Evolutionary conservation across 352 stramenopile genomes (phyloP), one percentile per base, ranked within the genome.

Genomic region (Phytophthora hybrid): DNA sequence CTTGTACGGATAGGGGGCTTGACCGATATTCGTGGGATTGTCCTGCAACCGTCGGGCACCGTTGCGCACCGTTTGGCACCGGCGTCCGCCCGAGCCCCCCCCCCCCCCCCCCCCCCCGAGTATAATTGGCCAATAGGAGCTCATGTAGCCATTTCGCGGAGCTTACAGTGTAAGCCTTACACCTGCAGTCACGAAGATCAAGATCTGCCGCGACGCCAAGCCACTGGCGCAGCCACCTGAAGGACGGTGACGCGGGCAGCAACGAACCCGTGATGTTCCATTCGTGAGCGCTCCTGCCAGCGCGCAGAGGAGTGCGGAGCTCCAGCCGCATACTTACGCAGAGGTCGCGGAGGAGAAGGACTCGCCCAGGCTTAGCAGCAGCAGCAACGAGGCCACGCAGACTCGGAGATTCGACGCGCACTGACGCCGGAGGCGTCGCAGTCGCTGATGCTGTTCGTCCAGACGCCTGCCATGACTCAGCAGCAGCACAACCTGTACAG

Each of bases 151-250:
- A 31, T 31, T 31, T 31, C 26, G 26, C 98, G 0, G 23, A 26
- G 23, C 23, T 26, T 26, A 26, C 23, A 26, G 23, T 26, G 23
- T 26, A 26, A 26, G 23, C 23, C 23, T 26, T 26, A 26, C 23
- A 26, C 23, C 23, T 26, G 23, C 23, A 26, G 23, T 26, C 23
- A 3, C 23, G 23, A 26, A 26, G 23, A 26, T 26, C 75, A 95
- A 96, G 78, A 91, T 96, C 68, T 96, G 89, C 78, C 69, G 74
- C 31, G 87, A 95, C 66, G 65, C 72, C 23, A 73, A 92, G 59
- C 67, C 69, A 56, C 77, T 96, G 31, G 67, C 65, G 13, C 76
- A 74, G 26, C 23, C 72, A 81, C 8, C 44, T 16, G 5, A 76
- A 78, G 14, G 78, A 86, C 13, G 59, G 52, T 13, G 34, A 16